Percentiles rank a stretch among this genome's conserved stretches.
Evolutionary conservation across 805 yeast species (phyloP).

Genomic region (Brettanomyces nanus): DNA sequence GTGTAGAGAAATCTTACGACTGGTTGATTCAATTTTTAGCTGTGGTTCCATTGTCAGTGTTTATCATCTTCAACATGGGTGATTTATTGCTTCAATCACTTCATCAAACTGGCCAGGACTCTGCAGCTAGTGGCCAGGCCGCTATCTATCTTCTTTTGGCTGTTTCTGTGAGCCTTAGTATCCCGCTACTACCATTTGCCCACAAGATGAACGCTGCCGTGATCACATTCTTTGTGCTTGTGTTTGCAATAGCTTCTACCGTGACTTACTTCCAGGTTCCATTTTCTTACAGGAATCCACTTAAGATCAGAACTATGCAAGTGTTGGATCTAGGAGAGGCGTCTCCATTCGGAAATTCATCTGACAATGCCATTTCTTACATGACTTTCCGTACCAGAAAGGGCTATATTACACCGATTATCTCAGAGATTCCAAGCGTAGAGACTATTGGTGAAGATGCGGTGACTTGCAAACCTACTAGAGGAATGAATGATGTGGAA

Average conservation of each 20-base stretch:
- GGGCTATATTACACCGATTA: slow-evolving; percentile 37
- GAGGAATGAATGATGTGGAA: slow-evolving; percentile 32
- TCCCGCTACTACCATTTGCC: slow-evolving; percentile 59
- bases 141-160: slow-evolving; percentile 29
- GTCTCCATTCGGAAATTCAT: slow-evolving; percentile 2
- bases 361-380: slow-evolving; percentile 30
- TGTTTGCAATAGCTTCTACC: slow-evolving; percentile 31
- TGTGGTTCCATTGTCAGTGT: slow-evolving; percentile 57
- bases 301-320: slow-evolving; percentile 68
- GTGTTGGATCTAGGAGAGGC: slow-evolving; percentile 37
- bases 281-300: slow-evolving; percentile 54
- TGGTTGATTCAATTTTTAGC: slow-evolving; percentile 73
- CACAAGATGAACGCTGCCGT: slow-evolving; percentile 56
- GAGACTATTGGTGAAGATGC: slow-evolving; percentile 24
- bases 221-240: slow-evolving; percentile 33
- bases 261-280: slow-evolving; percentile 39
- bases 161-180: slow-evolving; percentile 30
- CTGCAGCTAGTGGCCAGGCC: slow-evolving; percentile 32
- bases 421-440: slow-evolving; percentile 59
- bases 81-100: slow-evolving; percentile 54
- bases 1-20: slow-evolving; percentile 38
- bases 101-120: slow-evolving; percentile 67
- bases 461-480: slow-evolving; percentile 11
- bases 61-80: slow-evolving; percentile 46
- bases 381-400: slow-evolving; percentile 45